phyloP scores from a whole-genome alignment of 2,329 filamentous ascomycete species.

The Alternaria consortialis region DNA sequence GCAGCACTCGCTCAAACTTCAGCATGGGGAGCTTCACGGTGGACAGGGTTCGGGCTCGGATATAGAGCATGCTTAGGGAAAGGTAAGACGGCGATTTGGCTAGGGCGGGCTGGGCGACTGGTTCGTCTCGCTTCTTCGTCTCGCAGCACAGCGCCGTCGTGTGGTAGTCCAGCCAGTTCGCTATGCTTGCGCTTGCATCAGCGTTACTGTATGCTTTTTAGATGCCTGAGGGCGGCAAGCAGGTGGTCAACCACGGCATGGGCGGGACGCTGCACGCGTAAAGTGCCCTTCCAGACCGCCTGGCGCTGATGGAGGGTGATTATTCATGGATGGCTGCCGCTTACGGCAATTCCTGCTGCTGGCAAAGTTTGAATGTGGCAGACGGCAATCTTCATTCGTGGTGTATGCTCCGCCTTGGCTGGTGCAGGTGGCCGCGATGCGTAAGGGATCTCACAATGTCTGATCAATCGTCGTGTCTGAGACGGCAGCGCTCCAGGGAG shows the following conservation, averaged over 20 bases:
- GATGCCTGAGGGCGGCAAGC: conserved; percentile 19
- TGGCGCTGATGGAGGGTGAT: conserved; percentile 31
- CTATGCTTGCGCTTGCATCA: conserved; percentile 26
- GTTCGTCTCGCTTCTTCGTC: conserved; percentile 45
- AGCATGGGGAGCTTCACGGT: conserved; percentile 46
- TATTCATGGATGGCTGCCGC: conserved; percentile 24
- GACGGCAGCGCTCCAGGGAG: conserved; percentile 13
- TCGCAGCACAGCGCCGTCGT: conserved; percentile 34
- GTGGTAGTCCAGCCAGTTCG: conserved; percentile 21
- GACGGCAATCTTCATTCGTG: conserved; percentile 28
- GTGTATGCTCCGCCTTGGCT: conserved; percentile 35
- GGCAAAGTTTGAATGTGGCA: conserved; percentile 25
- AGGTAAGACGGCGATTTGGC: conserved; percentile 40
- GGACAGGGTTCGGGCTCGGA: conserved; percentile 50
- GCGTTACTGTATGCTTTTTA: conserved; percentile 22
- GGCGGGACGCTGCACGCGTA: conserved; percentile 35
- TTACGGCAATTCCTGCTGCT: conserved; percentile 31
- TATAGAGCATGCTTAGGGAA: conserved; percentile 45
- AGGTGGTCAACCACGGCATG: conserved; percentile 42
- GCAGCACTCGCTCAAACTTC: conserved; percentile 42
- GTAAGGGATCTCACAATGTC: conserved; percentile 27
- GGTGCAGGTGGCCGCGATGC: conserved; percentile 36
- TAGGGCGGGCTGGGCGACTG: conserved; percentile 31
- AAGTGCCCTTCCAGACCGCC: conserved; percentile 40
- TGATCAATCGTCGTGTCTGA: conserved; percentile 12